Evolutionary conservation across 2,329 filamentous ascomycete genomes (phyloP).

Genomic region (Neophaeococcomyces aloes): DNA sequence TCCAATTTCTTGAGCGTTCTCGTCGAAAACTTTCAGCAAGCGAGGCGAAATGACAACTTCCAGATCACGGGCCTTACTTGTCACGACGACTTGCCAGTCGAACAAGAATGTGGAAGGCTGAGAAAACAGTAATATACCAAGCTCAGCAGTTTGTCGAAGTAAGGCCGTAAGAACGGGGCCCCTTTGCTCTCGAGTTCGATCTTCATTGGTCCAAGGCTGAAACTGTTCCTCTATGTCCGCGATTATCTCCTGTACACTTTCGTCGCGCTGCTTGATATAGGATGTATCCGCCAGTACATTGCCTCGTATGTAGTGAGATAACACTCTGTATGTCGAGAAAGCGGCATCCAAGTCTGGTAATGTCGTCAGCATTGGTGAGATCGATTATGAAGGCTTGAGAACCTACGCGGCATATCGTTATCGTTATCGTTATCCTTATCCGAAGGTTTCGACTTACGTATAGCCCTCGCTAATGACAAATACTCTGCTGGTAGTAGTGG

Average conservation of each 20-base stretch:
- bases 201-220: not conserved
- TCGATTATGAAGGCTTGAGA: not conserved
- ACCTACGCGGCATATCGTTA: not conserved
- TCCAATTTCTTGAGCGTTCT: not conserved
- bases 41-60: not conserved
- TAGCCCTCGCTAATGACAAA: not conserved
- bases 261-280: not conserved
- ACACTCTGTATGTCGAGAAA: not conserved
- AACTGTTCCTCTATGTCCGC: not conserved
- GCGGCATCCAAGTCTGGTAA: not conserved
- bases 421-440: not conserved
- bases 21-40: not conserved
- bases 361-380: not conserved
- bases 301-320: not conserved
- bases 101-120: slow-evolving; percentile 1
- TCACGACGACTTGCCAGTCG: not conserved
- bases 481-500: not conserved
- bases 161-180: not conserved
- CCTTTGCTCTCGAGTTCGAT: not conserved
- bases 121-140: slow-evolving; percentile 1
- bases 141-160: not conserved
- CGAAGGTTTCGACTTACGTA: not conserved
- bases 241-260: not conserved
- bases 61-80: not conserved
- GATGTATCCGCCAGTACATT: not conserved